These are phyloP conservation scores for Rhodocollybia butyracea DNA, from an alignment of 768 basidiomycete species.

Conservation along the genomic window DNA sequence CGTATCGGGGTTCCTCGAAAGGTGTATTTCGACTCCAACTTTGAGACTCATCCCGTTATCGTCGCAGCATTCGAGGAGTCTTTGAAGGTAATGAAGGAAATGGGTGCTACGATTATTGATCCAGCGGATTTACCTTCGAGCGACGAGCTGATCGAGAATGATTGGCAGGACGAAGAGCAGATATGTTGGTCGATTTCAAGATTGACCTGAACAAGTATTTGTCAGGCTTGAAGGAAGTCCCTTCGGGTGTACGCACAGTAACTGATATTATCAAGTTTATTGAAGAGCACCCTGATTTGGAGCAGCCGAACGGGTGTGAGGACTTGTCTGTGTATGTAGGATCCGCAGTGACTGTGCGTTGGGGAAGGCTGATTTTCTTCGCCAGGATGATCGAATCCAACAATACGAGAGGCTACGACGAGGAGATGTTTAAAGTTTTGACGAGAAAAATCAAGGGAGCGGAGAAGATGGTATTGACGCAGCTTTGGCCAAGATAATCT, in stretches of 20 bases:
- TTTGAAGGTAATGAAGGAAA: conserved; percentile 30
- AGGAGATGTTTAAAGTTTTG: conserved; percentile 40
- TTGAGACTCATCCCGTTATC: conserved; percentile 14
- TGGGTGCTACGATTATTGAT: conserved; percentile 45
- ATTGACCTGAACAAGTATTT: conserved; percentile 39
- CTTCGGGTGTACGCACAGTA: conserved; percentile 36
- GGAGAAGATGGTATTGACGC: conserved; percentile 53
- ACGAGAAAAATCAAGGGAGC: conserved; percentile 35
- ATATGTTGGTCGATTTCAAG: conserved; percentile 38
- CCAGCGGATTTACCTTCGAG: conserved; percentile 41
- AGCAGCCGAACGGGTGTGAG: conserved; percentile 14
- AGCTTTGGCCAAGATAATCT: conserved; percentile 41
- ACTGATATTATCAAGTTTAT: conserved; percentile 43
- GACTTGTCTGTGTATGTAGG: not conserved
- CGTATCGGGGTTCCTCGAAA: conserved; percentile 52
- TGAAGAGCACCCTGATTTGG: conserved; percentile 35
- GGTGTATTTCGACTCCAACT: conserved; percentile 26
- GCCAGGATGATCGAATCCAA: conserved; percentile 35
- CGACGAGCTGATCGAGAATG: conserved; percentile 26
- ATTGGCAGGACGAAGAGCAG: conserved; percentile 20
- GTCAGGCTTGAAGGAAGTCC: conserved; percentile 32
- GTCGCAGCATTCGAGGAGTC: conserved; percentile 35
- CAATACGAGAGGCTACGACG: conserved; percentile 38
- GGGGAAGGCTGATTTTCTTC: conserved; percentile 28
- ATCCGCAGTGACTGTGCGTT: conserved; percentile 26